A percentile compares a stretch with the other conserved stretches of the same genome.
These are phyloP conservation scores for Hypoxylon sp. DNA, from an alignment of 2,329 filamentous ascomycete genomes.

Conservation along the genomic window DNA sequence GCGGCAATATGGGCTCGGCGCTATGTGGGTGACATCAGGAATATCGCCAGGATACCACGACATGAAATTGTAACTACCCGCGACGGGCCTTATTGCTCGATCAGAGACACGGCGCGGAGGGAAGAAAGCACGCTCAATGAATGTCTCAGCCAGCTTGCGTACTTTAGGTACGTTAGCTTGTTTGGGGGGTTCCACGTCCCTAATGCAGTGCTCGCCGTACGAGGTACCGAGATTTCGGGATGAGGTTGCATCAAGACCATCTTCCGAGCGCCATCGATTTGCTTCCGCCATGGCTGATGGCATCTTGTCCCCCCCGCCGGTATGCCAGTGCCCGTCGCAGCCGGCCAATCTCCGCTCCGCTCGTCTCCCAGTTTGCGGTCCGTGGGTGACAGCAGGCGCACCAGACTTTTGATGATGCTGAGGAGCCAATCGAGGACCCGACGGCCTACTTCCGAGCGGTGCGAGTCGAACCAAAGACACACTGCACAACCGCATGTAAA, in stretches of 20 bases:
- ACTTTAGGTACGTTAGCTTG: background rate
- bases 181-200: conserved; percentile 23
- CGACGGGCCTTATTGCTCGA: conserved; percentile 14
- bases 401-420: conserved; percentile 2
- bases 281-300: conserved; percentile 26
- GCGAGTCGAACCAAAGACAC: conserved; percentile 2
- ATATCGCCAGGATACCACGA: conserved; percentile 30
- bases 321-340: conserved; percentile 35
- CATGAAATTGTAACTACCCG: conserved; percentile 40
- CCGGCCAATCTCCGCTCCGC: conserved; percentile 34
- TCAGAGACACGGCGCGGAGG: conserved; percentile 23
- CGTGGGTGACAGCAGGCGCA: conserved; percentile 14
- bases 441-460: conserved; percentile 23
- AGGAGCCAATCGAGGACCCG: conserved; percentile 19
- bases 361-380: conserved; percentile 10
- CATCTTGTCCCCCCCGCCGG: conserved; percentile 26
- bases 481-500: conserved; percentile 15
- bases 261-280: conserved; percentile 38
- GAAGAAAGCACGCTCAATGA: conserved; percentile 11
- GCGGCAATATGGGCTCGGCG: conserved; percentile 23
- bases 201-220: conserved; percentile 37
- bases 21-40: conserved; percentile 32
- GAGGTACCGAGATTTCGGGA: conserved; percentile 46
- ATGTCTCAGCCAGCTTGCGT: conserved; percentile 33
- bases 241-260: conserved; percentile 31